Evolutionary conservation across 345 rosid species (phyloP), one percentile per base, ranked within the genome.

Genomic region (Aethionema arabicum): DNA sequence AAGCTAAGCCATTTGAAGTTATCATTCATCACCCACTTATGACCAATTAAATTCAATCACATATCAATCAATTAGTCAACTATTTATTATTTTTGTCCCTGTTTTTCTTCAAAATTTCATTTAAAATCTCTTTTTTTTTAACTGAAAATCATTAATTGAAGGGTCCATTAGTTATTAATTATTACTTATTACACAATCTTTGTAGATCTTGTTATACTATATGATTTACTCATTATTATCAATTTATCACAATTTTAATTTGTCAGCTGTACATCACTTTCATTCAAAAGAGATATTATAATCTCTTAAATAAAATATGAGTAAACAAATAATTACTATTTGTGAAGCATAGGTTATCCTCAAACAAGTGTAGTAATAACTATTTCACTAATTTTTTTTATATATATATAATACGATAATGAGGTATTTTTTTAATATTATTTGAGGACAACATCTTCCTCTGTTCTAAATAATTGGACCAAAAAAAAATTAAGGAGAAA

Each of bases 11-110:
- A 5, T 52, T 68, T 5, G 41, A 3, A 30, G 14, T 29, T 52
- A 57, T 31, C 47, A 48, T 40, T 37, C n/a, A 41, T 36, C 58
- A 69, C 52, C 56, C 62, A 46, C 73, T 61, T 59, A 37, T 37
- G 41, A 53, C 61, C 73, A 61, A 55, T 49, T 44, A 63, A 62
- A 56, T 56, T 41, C 58, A 56, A 47, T 70, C 74, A 70, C 43
- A 70, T 38, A 15, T 58, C 68, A 70, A 63, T 70, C 64, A 63
- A 63, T 56, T 54, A 61, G 67, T 61, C 66, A 60, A 54, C 67
- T 53, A 11, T 68, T 60, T 37, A 13, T 45, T 44, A 39, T 52
- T 47, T 56, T 63, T 63, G 32, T 32, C 11, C 12, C 27, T 52
- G 3, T 68, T 29, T 41, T 33, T 39, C 54, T 29, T 21, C 30